Evolutionary conservation across 2,329 filamentous ascomycete genomes (phyloP).

Genomic region (Hansfordia pulvinata): DNA sequence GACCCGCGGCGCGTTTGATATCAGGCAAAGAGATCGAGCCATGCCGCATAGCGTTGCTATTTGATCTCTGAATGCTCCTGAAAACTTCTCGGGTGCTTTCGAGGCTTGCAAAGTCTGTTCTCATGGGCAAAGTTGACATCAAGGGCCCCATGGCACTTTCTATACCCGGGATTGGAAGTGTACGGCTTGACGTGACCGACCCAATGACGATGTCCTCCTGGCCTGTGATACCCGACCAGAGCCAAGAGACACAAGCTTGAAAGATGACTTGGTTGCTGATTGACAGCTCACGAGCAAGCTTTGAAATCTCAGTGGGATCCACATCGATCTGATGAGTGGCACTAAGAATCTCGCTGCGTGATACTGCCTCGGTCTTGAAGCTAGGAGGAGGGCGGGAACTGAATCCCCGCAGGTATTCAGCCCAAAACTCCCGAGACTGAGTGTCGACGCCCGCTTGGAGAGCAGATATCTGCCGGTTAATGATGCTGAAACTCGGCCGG

Average conservation of each 20-base stretch:
- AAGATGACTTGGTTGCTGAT: slow-evolving; percentile 60
- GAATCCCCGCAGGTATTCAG: slow-evolving; percentile 44
- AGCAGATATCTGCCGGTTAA: slow-evolving; percentile 33
- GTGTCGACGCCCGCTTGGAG: slow-evolving; percentile 17
- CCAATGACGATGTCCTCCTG: slow-evolving; percentile 58
- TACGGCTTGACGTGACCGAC: slow-evolving; percentile 70
- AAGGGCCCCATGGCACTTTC: slow-evolving; percentile 71
- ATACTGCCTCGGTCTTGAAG: slow-evolving; percentile 27
- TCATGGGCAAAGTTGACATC: slow-evolving; percentile 60
- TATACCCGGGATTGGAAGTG: slow-evolving; percentile 54
- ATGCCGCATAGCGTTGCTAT: slow-evolving; percentile 52
- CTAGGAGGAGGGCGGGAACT: slow-evolving; percentile 43
- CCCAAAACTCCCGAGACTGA: slow-evolving; percentile 52
- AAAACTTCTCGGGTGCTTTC: slow-evolving; percentile 46
- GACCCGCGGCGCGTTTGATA: slow-evolving; percentile 47
- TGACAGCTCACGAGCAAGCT: slow-evolving; percentile 11
- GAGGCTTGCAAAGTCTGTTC: slow-evolving; percentile 42
- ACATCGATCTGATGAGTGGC: slow-evolving; percentile 18
- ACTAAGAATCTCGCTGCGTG: slow-evolving; percentile 13
- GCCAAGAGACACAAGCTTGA: slow-evolving; percentile 54
- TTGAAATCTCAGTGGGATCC: slow-evolving; percentile 7
- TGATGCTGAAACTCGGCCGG: slow-evolving; percentile 44
- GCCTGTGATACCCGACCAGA: slow-evolving; percentile 53
- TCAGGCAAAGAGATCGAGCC: slow-evolving; percentile 50
- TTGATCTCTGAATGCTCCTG: slow-evolving; percentile 47